Evolutionary conservation across 208 protist genomes (phyloP), one percentile per base, ranked within the genome.

Genomic region (Acanthamoeba culbertsoni): DNA sequence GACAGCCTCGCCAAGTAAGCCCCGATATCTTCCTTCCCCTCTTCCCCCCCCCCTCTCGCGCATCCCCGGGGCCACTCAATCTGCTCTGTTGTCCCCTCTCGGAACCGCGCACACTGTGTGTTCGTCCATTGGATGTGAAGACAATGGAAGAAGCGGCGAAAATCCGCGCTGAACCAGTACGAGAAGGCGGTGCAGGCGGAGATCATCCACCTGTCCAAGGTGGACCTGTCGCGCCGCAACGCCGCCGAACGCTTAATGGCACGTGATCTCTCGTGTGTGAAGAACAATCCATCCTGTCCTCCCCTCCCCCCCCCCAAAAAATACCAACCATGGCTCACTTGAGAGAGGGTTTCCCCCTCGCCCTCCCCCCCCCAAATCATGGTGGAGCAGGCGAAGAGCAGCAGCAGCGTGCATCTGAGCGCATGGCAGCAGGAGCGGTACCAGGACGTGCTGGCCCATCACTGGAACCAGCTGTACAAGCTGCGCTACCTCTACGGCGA

Each of bases 401-500:
- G 35, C 6, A 33, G 37, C 5, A 68, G 14, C 37, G 53, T 62
- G 53, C 35, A 62, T 33, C 45, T 90, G 57, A 90, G 42, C 42
- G 82, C 82, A 8, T 90, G 82, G 82, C 82, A 90, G 37, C 31
- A 68, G 33, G 57, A 35, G 45, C 31, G 57, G 42, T 90, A 90
- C n/a, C 82, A 90, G 53, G 82, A 90, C 23, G 57, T 68, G 37
- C 0, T 90, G 57, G 53, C 53, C 45, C 18, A 90, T 28, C 35
- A 62, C 42, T 90, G 82, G 82, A 2, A 3, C 16, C 53, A 68
- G 48, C 53, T 90, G n/a, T 90, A 90, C 82, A 5, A 20, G 35
- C 28, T 35, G 82, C 57, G 48, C 57, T 90, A 90, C 57, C 82
- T 90, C 42, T 90, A 90, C n/a, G 82, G 82, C 6, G 82, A 90